Evolutionary conservation across 768 basidiomycete species (phyloP), one percentile per base, ranked within the genome.

Genomic region (Thelephora aurantiotincta): DNA sequence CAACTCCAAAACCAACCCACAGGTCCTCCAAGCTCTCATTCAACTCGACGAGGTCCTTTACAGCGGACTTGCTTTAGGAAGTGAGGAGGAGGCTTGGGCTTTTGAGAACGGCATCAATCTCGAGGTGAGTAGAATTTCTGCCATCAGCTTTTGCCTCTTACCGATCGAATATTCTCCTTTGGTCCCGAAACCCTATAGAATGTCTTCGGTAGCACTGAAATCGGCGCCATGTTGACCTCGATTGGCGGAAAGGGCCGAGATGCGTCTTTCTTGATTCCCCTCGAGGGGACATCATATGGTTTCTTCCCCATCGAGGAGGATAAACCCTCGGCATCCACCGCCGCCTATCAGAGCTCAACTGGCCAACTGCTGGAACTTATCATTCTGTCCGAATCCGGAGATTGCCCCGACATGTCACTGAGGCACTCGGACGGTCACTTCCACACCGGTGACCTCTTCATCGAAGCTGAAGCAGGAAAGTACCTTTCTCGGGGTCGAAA

Each of bases 391-490:
- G 67, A 73, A 46, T 85, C 85, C 9, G 68, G 66, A 30, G 84
- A 86, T 57, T 85, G 82, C 58, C 84, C 84, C 11, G 69, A 78
- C 56, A 41, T 48, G 6, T 74, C 75, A 1, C 64, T 85, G 5
- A 72, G 81, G 44, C 58, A 70, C 44, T 52, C 68, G 1, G 82
- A 87, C 58, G 82, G 82, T 5, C 68, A 82, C 56, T 84, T 82
- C 65, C 84, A 84, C 59, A 86, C 84, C 12, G 84, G 85, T 1
- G 84, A 88, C 60, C 65, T 88, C n/a, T 88, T 87, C 68, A 72
- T 75, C 55, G 77, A 83, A 60, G 66, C 69, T 14, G 53, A 65
- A 1, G 68, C 74, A 1, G 81, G 80, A 0, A 65, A 63, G 54
- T 87, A 80, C 58, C 58, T 76, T 42, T 82, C 73, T 51, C 74